A percentile compares a stretch with the other conserved stretches of the same genome.
Evolutionary conservation across 169 alveolate species (phyloP).

Genomic region (Ichthyophthirius multifiliis): DNA sequence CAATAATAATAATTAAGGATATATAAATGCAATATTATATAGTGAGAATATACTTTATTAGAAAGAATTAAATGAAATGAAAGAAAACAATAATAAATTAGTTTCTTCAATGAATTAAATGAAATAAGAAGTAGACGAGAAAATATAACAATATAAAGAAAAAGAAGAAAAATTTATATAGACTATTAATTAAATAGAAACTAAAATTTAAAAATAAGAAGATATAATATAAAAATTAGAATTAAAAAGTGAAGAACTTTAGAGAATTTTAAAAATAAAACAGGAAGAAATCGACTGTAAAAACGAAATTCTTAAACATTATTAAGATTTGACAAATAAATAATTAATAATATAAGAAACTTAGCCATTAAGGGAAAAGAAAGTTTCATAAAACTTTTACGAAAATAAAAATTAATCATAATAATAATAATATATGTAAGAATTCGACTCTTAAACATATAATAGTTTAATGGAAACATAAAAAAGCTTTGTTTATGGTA

Average conservation of each 20-base stretch:
- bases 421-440: no score
- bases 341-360: no score
- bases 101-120: neutral
- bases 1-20: no score
- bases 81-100: neutral
- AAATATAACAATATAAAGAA: neutral
- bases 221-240: neutral
- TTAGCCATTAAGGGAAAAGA: no score
- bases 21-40: no score
- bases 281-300: neutral
- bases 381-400: no score
- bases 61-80: neutral
- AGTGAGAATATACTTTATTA: neutral
- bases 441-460: no score
- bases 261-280: neutral
- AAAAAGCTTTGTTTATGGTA: no score
- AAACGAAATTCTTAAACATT: neutral
- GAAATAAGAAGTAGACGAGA: neutral
- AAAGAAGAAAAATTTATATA: neutral
- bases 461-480: no score
- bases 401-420: no score
- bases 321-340: neutral
- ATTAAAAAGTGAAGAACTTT: neutral
- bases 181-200: neutral
- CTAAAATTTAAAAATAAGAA: neutral